Base-by-base conservation (phyloP, 2,329 filamentous ascomycete genomes). In the Epichloe amarillans region DNA sequence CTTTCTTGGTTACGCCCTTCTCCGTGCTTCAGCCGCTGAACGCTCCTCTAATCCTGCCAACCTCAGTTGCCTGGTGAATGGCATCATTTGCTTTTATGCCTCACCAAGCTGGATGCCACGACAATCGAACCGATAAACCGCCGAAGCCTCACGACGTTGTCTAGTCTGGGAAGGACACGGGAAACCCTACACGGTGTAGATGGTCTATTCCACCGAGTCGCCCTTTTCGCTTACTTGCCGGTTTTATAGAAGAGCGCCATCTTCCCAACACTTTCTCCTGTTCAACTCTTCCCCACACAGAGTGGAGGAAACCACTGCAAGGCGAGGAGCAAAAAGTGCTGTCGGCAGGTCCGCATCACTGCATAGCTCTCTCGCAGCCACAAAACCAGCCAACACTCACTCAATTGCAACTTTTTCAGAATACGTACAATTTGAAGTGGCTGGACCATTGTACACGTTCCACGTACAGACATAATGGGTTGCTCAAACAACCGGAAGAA, bases 401-500 rank as follows among this genome's bases (percentile, higher is more conserved):
- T 46, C 12, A 19, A 37, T 23, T 19, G 17, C 33, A 26, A 19
- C 30, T 12, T 35, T 23, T 0, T 37, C 19, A 35, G 33, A 5
- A 15, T 5, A 4, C 26, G 30, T 41, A 36, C 36, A 5, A 6
- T 21, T 38, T 30, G 45, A 30, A 33, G 5, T 19, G 45, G 48
- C 49, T 40, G 44, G 23, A 43, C 48, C 51, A 30, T 36, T 30
- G 38, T 19, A 40, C 21, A 19, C 35, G 12, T 11, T 40, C 38
- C n/a, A 38, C 47, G 53, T 43, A 50, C 48, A 45, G 19, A 30
- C 37, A 77, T 62, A 47, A 88, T 89, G 85, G 75, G 77, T 58
- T 86, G 82, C 63, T 72, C 79, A 58, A 77, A 79, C 56, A 77
- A 81, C 58, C 70, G 76, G 48, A 72, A 73, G 52, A 84, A 85